Percentiles rank a stretch among this genome's conserved stretches.
phyloP scores from a whole-genome alignment of 768 basidiomycete species.

The Phaeotremella skinneri region DNA sequence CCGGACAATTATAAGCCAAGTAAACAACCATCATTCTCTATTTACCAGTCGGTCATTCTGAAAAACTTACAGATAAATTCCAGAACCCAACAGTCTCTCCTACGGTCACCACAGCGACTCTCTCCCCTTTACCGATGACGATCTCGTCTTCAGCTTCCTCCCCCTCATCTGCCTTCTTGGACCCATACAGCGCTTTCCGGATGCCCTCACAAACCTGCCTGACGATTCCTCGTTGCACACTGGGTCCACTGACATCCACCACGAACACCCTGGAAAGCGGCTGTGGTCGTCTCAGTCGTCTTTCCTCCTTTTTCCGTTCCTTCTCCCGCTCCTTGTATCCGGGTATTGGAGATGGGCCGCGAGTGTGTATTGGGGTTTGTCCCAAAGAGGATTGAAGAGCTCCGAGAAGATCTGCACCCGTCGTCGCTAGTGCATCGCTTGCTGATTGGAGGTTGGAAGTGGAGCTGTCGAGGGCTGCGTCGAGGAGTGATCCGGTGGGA shows the following conservation, averaged over 20 bases:
- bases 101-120: slow-evolving; percentile 77
- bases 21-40: no score
- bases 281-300: slow-evolving; percentile 37
- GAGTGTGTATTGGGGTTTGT: slow-evolving; percentile 15
- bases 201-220: slow-evolving; percentile 65
- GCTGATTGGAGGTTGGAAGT: slow-evolving; percentile 20
- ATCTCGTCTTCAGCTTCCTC: slow-evolving; percentile 51
- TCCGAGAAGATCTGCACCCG: slow-evolving; percentile 41
- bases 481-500: slow-evolving; percentile 30
- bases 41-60: no score
- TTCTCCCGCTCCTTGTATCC: slow-evolving; percentile 31
- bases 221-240: slow-evolving; percentile 69
- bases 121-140: slow-evolving; percentile 28
- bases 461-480: slow-evolving; percentile 56
- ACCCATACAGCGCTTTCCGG: slow-evolving; percentile 65
- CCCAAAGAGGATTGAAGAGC: slow-evolving; percentile 41
- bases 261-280: slow-evolving; percentile 80
- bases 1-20: no score
- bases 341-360: slow-evolving; percentile 31
- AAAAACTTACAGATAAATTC: slow-evolving; percentile 64
- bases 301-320: slow-evolving; percentile 31
- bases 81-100: slow-evolving; percentile 81
- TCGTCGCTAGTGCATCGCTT: slow-evolving; percentile 40
- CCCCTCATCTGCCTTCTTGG: slow-evolving; percentile 50
- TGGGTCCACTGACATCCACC: slow-evolving; percentile 73